A percentile compares a stretch with the other conserved stretches of the same genome.
phyloP scores from a whole-genome alignment of 129 eudicot species.

The Pittosporum tobira region DNA sequence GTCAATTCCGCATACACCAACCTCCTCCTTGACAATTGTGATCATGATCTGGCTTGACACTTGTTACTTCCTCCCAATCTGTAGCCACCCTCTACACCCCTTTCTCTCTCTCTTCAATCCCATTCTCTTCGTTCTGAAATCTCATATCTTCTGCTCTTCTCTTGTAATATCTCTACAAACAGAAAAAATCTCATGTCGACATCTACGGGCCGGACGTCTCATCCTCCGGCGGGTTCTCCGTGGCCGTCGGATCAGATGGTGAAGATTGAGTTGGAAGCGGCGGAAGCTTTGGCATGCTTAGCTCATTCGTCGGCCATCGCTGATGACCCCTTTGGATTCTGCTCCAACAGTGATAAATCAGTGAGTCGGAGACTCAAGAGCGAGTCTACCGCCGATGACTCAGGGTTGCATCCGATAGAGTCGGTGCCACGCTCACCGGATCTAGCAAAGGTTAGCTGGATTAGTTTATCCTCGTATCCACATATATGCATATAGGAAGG shows the following conservation, averaged over 20 bases:
- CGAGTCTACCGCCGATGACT: slow-evolving; percentile 4
- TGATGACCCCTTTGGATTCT: no score
- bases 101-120: slow-evolving; percentile 7
- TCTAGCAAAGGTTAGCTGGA: slow-evolving; percentile 3
- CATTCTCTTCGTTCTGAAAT: slow-evolving; percentile 4
- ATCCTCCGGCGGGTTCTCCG: background rate
- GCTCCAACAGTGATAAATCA: background rate
- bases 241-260: slow-evolving; percentile 19
- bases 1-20: slow-evolving; percentile 28
- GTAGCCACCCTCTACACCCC: slow-evolving; percentile 1
- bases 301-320: slow-evolving; percentile 15
- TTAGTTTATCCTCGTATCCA: background rate
- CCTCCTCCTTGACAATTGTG: slow-evolving; percentile 12
- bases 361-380: slow-evolving; percentile 11
- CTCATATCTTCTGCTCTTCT: background rate
- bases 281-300: slow-evolving; percentile 61
- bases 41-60: slow-evolving; percentile 27
- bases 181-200: no score
- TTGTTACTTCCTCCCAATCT: slow-evolving; percentile 10
- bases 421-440: slow-evolving; percentile 3
- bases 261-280: slow-evolving; percentile 60
- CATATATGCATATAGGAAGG: background rate
- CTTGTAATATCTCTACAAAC: no score
- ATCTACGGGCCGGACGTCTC: background rate
- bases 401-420: background rate